A percentile compares a stretch with the other conserved stretches of the same genome.
These are phyloP conservation scores for Gracilariopsis chorda DNA, from an alignment of 23 red algal species.

Conservation along the genomic window DNA sequence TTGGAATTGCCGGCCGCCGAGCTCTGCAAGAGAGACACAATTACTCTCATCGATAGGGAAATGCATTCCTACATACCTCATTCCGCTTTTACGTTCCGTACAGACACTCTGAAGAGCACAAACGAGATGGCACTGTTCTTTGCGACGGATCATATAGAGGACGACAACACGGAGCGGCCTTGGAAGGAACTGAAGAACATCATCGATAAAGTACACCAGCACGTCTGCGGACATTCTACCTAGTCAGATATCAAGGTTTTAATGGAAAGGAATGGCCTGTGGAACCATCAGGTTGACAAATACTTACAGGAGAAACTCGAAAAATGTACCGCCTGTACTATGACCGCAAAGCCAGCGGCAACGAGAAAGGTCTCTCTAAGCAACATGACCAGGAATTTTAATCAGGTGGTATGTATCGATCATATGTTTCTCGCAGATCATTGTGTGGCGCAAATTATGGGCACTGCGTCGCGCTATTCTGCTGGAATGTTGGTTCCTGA, in stretches of 20 bases:
- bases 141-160: background rate
- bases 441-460: slow-evolving; percentile 15
- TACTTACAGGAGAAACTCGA: background rate
- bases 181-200: slow-evolving; percentile 6
- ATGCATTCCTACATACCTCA: background rate
- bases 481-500: background rate
- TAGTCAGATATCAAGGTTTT: slow-evolving; percentile 11
- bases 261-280: slow-evolving; percentile 1
- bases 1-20: background rate
- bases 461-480: background rate
- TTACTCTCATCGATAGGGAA: background rate
- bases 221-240: slow-evolving; percentile 15
- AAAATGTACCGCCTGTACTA: slow-evolving; percentile 10
- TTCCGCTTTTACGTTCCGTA: background rate
- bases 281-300: background rate
- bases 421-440: slow-evolving; percentile 13
- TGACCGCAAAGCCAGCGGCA: background rate
- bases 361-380: slow-evolving; percentile 15
- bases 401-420: slow-evolving; percentile 10
- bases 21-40: background rate
- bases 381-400: background rate
- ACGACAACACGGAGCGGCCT: background rate
- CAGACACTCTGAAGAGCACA: background rate
- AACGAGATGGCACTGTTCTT: background rate
- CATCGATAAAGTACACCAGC: slow-evolving; percentile 9